Evolutionary conservation across 2,329 filamentous ascomycete genomes (phyloP).

Genomic region (Colletotrichum sp.): DNA sequence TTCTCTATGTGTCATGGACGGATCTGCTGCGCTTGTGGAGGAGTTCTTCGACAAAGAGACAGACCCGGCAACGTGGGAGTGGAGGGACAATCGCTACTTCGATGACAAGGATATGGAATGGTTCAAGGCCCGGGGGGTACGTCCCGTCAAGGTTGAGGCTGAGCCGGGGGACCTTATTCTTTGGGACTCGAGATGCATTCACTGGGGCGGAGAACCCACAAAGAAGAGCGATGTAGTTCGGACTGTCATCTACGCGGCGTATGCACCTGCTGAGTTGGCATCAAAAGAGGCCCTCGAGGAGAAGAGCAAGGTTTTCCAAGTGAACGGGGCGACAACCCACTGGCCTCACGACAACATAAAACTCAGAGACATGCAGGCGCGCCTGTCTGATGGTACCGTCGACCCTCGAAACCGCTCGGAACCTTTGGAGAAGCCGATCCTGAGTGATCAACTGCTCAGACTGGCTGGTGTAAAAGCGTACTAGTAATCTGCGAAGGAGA

Average conservation of each 20-base stretch:
- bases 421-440: neutral
- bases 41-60: neutral
- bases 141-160: neutral
- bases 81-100: neutral
- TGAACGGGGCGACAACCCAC: neutral
- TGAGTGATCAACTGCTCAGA: neutral
- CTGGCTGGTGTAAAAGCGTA: neutral
- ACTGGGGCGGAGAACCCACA: neutral
- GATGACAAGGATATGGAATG: neutral
- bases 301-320: neutral
- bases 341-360: neutral
- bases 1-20: neutral
- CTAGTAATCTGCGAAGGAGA: neutral
- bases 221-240: neutral
- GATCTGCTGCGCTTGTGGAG: neutral
- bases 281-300: neutral
- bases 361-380: neutral
- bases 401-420: neutral
- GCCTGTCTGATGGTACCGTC: neutral
- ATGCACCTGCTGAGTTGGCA: neutral
- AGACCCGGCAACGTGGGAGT: neutral
- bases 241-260: neutral
- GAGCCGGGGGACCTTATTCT: neutral
- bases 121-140: neutral
- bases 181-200: neutral